Evolutionary conservation across 257 asterid genomes (phyloP), one percentile per base, ranked within the genome.

Genomic region (Solanum medicagineum): DNA sequence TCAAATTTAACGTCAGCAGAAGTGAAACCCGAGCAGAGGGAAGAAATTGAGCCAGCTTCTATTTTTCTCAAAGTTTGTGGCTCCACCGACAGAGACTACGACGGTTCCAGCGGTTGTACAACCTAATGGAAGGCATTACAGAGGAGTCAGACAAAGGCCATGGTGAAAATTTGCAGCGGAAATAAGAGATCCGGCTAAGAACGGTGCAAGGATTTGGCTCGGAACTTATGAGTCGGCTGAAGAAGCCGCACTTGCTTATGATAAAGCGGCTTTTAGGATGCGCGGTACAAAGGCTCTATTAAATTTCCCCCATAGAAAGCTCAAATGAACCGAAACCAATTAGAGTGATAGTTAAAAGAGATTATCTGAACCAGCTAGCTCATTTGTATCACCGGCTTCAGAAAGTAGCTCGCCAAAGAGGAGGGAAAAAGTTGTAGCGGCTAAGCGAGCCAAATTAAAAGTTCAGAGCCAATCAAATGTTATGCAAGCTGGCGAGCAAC

Each of bases 81-180:
- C 83, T 45, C 59, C 85, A 6, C 85, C 92, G 53, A 80, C 87
- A 7, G 75, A 17, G 68, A 54, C 85, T 16, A 62, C 56, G 24
- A 84, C 42, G n/a, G 60, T 80, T 44, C 80, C 66, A 6, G 86
- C 84, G 44, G 79, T 20, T 12, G 44, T 83, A 87, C 89, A 85
- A 88, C 84, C 98, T 14, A 91, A 90, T 14, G 97, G 92, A 15
- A 85, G 93, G 90, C 98, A 91, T 85, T 93, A 91, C 81, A 85
- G 98, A 49, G 98, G 98, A 0, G 98, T 95, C 63, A 87, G 98
- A 89, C 97, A 90, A 47, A 89, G 98, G 84, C 98, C 97, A 62
- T 95, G 98, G 97, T 98, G 98, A 20, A 95, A 95, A 86, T 95
- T 95, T 80, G 98, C 98, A 10, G 97, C 98, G 1, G 98, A 95